Conservation (phyloP, 2,329 filamentous ascomycete genomes). For the Fusarium equiseti region DNA sequence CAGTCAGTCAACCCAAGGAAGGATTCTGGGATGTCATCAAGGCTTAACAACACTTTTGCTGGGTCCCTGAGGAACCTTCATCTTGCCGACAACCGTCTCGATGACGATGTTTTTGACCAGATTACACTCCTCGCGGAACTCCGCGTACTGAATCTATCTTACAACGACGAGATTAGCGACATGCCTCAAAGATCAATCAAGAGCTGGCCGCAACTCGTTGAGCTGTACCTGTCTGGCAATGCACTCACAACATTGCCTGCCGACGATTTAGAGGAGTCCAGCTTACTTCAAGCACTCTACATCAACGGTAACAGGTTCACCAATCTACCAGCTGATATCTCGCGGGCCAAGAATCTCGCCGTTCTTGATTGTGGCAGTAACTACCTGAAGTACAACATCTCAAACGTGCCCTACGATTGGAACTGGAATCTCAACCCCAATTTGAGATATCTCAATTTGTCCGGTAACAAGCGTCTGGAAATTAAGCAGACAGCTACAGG, state of each 20-base stretch:
- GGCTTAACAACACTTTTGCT: slow-evolving; percentile 87
- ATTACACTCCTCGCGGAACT: slow-evolving; percentile 85
- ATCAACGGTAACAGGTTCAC: slow-evolving; percentile 99
- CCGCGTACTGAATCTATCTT: slow-evolving; percentile 90
- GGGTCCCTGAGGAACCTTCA: slow-evolving; percentile 86
- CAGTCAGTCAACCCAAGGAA: slow-evolving; percentile 74
- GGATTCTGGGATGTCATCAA: slow-evolving; percentile 87
- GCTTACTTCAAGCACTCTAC: slow-evolving; percentile 87
- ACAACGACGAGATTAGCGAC: slow-evolving; percentile 89
- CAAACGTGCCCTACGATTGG: slow-evolving; percentile 99
- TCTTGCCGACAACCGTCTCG: slow-evolving; percentile 91
- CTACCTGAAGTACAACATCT: slow-evolving; percentile 96
- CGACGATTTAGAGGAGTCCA: slow-evolving; percentile 92
- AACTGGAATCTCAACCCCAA: slow-evolving; percentile 99
- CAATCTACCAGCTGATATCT: slow-evolving; percentile 93
- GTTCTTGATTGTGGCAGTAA: slow-evolving; percentile 97
- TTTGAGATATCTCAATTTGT: slow-evolving; percentile 93
- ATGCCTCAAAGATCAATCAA: slow-evolving; percentile 89
- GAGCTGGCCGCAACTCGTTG: slow-evolving; percentile 89
- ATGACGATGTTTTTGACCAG: slow-evolving; percentile 96
- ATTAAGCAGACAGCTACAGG: slow-evolving; percentile 73
- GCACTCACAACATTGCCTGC: slow-evolving; percentile 91
- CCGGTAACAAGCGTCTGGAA: slow-evolving; percentile 94
- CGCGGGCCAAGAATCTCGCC: slow-evolving; percentile 90
- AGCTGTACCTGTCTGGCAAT: slow-evolving; percentile 95